Conservation (phyloP, 2,329 filamentous ascomycete species). For the Pyrenochaeta sp. region DNA sequence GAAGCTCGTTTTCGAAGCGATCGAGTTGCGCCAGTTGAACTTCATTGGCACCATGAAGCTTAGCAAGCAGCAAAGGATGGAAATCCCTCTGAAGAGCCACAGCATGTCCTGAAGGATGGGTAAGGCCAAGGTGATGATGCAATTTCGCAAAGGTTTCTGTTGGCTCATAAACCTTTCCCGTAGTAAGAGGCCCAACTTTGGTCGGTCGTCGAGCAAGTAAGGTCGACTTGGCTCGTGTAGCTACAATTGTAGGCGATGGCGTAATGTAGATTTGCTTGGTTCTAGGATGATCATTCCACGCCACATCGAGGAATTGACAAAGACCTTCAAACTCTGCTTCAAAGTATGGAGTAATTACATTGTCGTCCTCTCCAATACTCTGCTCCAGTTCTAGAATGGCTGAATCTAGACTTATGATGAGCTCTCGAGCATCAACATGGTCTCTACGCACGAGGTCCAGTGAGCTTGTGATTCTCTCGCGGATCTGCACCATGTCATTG, state of each 20-base stretch:
- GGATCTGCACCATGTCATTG: slow-evolving; percentile 47
- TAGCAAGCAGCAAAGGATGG: slow-evolving; percentile 38
- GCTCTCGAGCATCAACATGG: slow-evolving; percentile 38
- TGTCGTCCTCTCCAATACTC: slow-evolving; percentile 36
- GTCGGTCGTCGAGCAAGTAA: slow-evolving; percentile 50
- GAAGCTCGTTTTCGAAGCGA: slow-evolving; percentile 52
- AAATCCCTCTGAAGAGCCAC: slow-evolving; percentile 40
- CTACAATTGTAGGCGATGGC: slow-evolving; percentile 18
- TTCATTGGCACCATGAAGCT: slow-evolving; percentile 40
- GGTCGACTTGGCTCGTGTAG: slow-evolving; percentile 36
- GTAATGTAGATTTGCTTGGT: slow-evolving; percentile 7
- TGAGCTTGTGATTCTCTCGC: slow-evolving; percentile 44
- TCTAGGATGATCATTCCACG: slow-evolving; percentile 15
- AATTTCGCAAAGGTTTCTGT: slow-evolving; percentile 31
- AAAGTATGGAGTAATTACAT: slow-evolving; percentile 42
- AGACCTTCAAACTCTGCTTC: slow-evolving; percentile 49
- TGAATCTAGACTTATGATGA: slow-evolving; percentile 36
- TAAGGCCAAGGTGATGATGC: slow-evolving; percentile 35
- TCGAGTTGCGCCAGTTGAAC: slow-evolving; percentile 52
- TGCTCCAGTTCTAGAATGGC: slow-evolving; percentile 44
- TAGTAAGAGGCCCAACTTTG: slow-evolving; percentile 22
- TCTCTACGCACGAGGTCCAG: slow-evolving; percentile 41
- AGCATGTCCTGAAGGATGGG: slow-evolving; percentile 25
- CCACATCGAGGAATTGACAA: slow-evolving; percentile 47
- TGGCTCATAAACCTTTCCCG: slow-evolving; percentile 14